A percentile compares a stretch with the other conserved stretches of the same genome.
These are phyloP conservation scores for Aspergillus sp. DNA, from an alignment of 2,329 filamentous ascomycete species.

Conservation along the genomic window DNA sequence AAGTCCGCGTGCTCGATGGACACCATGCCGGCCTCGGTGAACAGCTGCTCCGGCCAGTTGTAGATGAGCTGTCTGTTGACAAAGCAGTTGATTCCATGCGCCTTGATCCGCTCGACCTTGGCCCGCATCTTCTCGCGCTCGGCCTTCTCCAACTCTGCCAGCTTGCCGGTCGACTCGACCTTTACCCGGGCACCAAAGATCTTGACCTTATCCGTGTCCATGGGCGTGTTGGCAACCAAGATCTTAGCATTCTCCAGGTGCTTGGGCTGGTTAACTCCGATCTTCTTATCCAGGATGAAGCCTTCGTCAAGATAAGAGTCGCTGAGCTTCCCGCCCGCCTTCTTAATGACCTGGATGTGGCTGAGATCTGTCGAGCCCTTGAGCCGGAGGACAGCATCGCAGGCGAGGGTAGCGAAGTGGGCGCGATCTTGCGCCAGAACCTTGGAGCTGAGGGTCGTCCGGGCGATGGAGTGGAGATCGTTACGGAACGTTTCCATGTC, in stretches of 20 bases:
- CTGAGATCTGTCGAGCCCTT: slow-evolving; percentile 87
- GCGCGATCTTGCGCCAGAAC: slow-evolving; percentile 88
- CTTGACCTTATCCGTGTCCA: slow-evolving; percentile 99
- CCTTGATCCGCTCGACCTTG: slow-evolving; percentile 98
- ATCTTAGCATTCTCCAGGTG: slow-evolving; percentile 97
- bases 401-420: slow-evolving; percentile 81
- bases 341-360: slow-evolving; percentile 99
- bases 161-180: slow-evolving; percentile 89
- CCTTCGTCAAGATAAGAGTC: slow-evolving; percentile 97
- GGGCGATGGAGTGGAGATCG: slow-evolving; percentile 81
- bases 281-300: slow-evolving; percentile 98
- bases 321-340: slow-evolving; percentile 91
- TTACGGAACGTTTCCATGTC: slow-evolving; percentile 75
- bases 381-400: slow-evolving; percentile 82
- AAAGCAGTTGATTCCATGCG: slow-evolving; percentile 98
- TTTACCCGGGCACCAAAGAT: slow-evolving; percentile 97
- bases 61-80: slow-evolving; percentile 99
- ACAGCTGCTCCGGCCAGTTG: slow-evolving; percentile 99
- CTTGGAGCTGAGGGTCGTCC: slow-evolving; percentile 94
- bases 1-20: slow-evolving; percentile 99
- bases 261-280: slow-evolving; percentile 97
- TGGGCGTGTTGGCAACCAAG: slow-evolving; percentile 91
- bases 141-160: slow-evolving; percentile 96
- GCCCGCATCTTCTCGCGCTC: slow-evolving; percentile 99
- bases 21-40: slow-evolving; percentile 94